Evolutionary conservation across 495 filamentous ascomycete species (phyloP), one percentile per base, ranked within the genome.

Genomic region (Podospora tetraspora): DNA sequence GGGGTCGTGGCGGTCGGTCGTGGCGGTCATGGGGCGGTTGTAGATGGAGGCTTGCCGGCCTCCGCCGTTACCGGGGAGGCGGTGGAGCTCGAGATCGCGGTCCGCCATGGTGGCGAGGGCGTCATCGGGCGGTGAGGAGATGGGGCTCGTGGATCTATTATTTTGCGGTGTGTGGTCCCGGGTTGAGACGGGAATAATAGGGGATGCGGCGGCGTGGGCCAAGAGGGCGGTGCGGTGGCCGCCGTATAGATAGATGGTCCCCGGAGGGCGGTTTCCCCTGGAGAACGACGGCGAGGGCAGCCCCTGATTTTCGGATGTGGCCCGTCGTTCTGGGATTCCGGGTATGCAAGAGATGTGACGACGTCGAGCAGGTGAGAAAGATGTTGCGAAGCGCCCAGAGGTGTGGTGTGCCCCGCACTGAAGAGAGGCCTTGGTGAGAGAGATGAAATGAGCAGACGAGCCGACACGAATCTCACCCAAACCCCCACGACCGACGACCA

Each of bases 11-110:
- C 37, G n/a, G 59, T 60, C 43, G 27, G 27, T 5, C 43, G 19
- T 5, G 32, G 27, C 27, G 27, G 27, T 57, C 19, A 25, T 63
- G 16, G 32, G 59, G n/a, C 68, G 70, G 25, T 68, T 72, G 32
- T 60, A 57, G 19, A 60, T 57, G 19, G 69, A 71, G 57, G 66
- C 66, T 30, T 73, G 68, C 69, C 72, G 58, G 59, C 68, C 25
- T 13, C 70, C 74, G 10, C 70, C 37, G 61, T 73, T 75, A 8
- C 57, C 64, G 13, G 37, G 62, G 22, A 73, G 69, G 61, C 43
- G 60, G 65, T 73, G 70, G 60, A 77, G 62, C 65, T 76, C 74
- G 61, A 77, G 72, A 65, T 77, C 75, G 66, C 62, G 63, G 61
- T 74, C 70, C 66, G 64, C 43, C 2, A 57, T 43, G 71, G 73